Base-by-base conservation (phyloP, 768 basidiomycete species). In the Suillus subluteus region DNA sequence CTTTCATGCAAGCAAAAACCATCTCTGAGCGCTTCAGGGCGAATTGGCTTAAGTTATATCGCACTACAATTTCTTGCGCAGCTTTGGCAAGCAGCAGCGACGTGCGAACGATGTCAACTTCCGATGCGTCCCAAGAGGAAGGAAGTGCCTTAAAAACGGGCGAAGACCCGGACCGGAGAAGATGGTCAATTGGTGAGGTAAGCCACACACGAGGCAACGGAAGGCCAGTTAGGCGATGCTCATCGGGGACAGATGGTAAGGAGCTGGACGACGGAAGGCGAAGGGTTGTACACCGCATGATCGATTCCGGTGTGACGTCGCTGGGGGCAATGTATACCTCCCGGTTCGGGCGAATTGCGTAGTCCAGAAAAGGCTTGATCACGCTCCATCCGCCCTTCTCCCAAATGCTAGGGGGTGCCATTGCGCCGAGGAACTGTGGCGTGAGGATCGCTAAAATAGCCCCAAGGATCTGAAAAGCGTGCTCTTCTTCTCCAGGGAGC, bases 1-100 rank as follows among this genome's bases (percentile, higher is more conserved):
- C 87, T 69, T 93, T 94, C 94, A 98, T 96, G 69, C 95, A 91
- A 23, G 84, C 86, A 70, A 96, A 91, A 6, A 91, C 81, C 9
- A 88, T 74, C 9, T 80, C 72, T 16, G 71, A 68, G 0, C 73
- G 66, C 26, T 52, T 21, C 6, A 69, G 62, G 35, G 62, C 69
- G 40, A 86, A 84, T 30, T 71, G 67, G 1, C 64, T 68, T 43
- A 88, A 77, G 1, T 81, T 80, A 71, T 83, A 83, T 12, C 72
- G 73, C 18, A 72, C 68, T 40, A 90, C 71, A 6, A 85, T 75
- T 55, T 85, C 81, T 38, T 84, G 83, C 12, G 82, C 77, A 16
- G 86, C 76, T 50, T 82, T 81, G 2, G 84, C 82, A n/a, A 96
- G 78, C 16, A 90, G 76, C 18, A 98, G 79, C 8, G 89, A 85